These are phyloP conservation scores for Aspergillus latus DNA, from an alignment of 2,329 filamentous ascomycete species.

Conservation along the genomic window DNA sequence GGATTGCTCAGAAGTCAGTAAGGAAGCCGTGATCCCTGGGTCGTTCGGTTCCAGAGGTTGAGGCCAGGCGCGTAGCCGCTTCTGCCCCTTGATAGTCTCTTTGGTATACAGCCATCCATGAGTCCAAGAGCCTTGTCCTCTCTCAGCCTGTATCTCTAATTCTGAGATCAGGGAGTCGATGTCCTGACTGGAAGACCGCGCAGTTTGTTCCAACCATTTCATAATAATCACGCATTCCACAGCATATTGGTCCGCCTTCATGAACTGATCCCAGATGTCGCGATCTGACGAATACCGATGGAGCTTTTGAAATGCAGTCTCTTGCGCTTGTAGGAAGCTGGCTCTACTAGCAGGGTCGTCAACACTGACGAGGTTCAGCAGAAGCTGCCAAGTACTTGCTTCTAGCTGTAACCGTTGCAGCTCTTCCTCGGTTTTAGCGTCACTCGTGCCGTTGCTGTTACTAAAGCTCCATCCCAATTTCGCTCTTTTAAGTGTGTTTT, in stretches of 20 bases:
- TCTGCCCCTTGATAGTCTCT: slow-evolving; percentile 83
- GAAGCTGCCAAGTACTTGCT: slow-evolving; percentile 84
- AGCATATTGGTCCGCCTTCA: slow-evolving; percentile 70
- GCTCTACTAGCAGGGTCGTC: slow-evolving; percentile 56
- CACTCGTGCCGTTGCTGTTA: slow-evolving; percentile 22
- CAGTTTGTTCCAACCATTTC: slow-evolving; percentile 81
- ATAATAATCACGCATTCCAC: slow-evolving; percentile 77
- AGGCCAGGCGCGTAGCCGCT: slow-evolving; percentile 70
- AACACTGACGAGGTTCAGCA: slow-evolving; percentile 71
- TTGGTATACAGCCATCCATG: slow-evolving; percentile 93
- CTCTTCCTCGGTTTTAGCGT: slow-evolving; percentile 33
- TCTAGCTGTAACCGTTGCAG: slow-evolving; percentile 72
- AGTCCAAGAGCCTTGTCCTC: slow-evolving; percentile 73
- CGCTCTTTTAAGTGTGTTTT: slow-evolving; percentile 42
- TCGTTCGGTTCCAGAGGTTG: slow-evolving; percentile 65
- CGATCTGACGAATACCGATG: slow-evolving; percentile 60
- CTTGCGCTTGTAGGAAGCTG: slow-evolving; percentile 41
- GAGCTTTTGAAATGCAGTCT: slow-evolving; percentile 43
- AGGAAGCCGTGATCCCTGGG: slow-evolving; percentile 55
- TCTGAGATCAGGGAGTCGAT: slow-evolving; percentile 75
- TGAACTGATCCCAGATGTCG: slow-evolving; percentile 71
- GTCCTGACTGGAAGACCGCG: slow-evolving; percentile 65
- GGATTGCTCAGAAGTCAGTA: slow-evolving; percentile 58
- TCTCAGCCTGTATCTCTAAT: slow-evolving; percentile 71
- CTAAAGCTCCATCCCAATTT: slow-evolving; percentile 32